Evolutionary conservation across 352 stramenopile species (phyloP), one percentile per base, ranked within the genome.

Genomic region (Phytophthora foliorum): DNA sequence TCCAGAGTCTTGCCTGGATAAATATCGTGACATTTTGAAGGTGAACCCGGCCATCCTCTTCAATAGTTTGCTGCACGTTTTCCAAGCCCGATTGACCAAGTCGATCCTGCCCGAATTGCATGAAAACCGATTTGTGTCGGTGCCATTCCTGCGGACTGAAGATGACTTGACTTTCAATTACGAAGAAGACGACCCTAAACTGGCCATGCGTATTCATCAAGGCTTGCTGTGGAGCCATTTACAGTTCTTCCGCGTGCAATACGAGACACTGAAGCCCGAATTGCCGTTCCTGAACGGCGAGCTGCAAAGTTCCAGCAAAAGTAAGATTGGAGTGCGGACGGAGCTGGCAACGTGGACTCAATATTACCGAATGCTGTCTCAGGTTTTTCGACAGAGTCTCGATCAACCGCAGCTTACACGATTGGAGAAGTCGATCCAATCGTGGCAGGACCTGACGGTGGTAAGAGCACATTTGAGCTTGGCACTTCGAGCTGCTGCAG

Each of bases 171-270:
- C 57, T 6, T 92, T 93, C 42, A 70, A 81, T 6, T 69, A 82
- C 59, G 82, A 90, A 67, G 66, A 70, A 13, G 46, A 84, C 7
- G 77, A 90, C 54, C 67, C 75, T 0, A 84, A 82, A 29, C 72
- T 91, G 16, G 77, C 78, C 0, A 53, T 92, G 45, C 57, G 45
- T 2, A 78, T 84, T 17, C 64, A 94, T 31, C 44, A 59, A 46
- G 59, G 19, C 2, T 69, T 89, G 44, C 51, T 92, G 1, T 77
- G 72, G 64, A 80, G 77, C 17, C 58, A 80, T 5, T 63, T 81
- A 19, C 77, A 92, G 39, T 91, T 89, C 38, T 94, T 92, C 53
- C 73, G 66, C 1, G 39, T 84, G 1, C 74, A 90, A 14, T 92
- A 91, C 38, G 77, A 84, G 13, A 56, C 65, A 0, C 31, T 93